Conservation (phyloP, 768 basidiomycete genomes). For the Cystobasidiopsis lactophilus region DNA sequence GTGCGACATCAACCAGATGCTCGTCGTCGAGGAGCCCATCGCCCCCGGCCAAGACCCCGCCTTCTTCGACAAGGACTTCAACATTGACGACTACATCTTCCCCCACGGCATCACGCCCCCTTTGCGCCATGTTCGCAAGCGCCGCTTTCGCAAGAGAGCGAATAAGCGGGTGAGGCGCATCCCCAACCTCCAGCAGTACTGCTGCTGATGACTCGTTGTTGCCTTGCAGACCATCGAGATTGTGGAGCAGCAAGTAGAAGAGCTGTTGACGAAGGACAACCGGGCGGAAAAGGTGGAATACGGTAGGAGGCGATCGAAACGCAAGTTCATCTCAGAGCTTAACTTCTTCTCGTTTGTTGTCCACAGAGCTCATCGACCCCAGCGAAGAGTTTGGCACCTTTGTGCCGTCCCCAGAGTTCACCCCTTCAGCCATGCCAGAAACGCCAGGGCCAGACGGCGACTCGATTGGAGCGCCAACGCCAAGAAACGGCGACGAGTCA, state of each 20-base stretch:
- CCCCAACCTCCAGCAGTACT: background rate
- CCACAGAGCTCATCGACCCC: background rate
- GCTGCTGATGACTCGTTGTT: background rate
- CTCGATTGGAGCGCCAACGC: background rate
- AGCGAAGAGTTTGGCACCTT: background rate
- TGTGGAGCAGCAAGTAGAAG: slow-evolving; percentile 78
- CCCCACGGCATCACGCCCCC: slow-evolving; percentile 92
- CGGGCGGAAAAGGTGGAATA: slow-evolving; percentile 28
- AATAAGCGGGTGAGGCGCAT: slow-evolving; percentile 49
- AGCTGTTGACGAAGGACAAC: slow-evolving; percentile 58
- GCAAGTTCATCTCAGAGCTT: background rate
- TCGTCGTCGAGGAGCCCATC: slow-evolving; percentile 44
- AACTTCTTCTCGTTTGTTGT: no score
- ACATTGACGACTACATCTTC: slow-evolving; percentile 89
- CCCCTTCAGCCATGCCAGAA: slow-evolving; percentile 47
- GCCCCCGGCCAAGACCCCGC: slow-evolving; percentile 35
- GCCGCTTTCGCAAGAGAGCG: slow-evolving; percentile 74
- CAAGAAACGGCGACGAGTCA: slow-evolving; percentile 27
- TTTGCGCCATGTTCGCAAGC: slow-evolving; percentile 65
- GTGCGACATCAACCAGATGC: slow-evolving; percentile 98
- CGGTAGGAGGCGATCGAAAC: background rate
- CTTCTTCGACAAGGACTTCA: slow-evolving; percentile 44
- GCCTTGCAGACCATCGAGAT: slow-evolving; percentile 60
- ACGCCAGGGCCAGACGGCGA: background rate
- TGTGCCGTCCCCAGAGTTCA: no score